Base-by-base conservation (phyloP, 2,329 filamentous ascomycete species). In the Talaromyces sp. region DNA sequence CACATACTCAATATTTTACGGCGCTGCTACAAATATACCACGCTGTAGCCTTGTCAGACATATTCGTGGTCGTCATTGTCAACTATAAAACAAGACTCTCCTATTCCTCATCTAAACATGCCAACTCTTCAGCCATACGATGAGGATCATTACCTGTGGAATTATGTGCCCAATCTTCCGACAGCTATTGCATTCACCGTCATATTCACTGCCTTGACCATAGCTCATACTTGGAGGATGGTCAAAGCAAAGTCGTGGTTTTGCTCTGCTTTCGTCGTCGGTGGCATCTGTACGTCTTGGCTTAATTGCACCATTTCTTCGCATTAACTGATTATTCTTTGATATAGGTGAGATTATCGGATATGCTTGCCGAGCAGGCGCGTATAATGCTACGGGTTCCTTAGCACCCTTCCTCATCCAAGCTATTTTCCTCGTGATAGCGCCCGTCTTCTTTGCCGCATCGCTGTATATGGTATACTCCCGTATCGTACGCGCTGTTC, bases 401-500 rank as follows among this genome's bases (percentile, higher is more conserved):
- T 45, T 64, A 47, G 45, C 37, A 56, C 43, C 43, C 31, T 64
- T 60, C 37, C 57, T 64, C 27, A 37, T 64, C 19, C 62, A 64
- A 45, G 62, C 47, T 11, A 60, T 60, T 50, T 64, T 60, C 45
- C 62, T 64, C 11, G 62, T 64, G 16, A 54, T 64, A 52, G 22
- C 62, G 13, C 62, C 62, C 7, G 54, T 64, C 24, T 48, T 48
- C 27, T 64, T 64, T 35, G 62, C 62, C 16, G 62, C 62, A 60
- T 52, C 62, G n/a, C 19, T 64, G 22, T 64, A 64, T 16, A 59
- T 59, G 45, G 48, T 59, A 47, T 64, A 64, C 39, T 16, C 56
- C 11, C 56, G 62, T 22, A 64, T 64, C 19, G 47, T 64, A 11
- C 50, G 43, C 50, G 33, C 62, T 6, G 39, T 56, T 9, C 22